A percentile compares a stretch with the other conserved stretches of the same genome.
Evolutionary conservation across 495 filamentous ascomycete species (phyloP).

Genomic region (Copromyces sp.): DNA sequence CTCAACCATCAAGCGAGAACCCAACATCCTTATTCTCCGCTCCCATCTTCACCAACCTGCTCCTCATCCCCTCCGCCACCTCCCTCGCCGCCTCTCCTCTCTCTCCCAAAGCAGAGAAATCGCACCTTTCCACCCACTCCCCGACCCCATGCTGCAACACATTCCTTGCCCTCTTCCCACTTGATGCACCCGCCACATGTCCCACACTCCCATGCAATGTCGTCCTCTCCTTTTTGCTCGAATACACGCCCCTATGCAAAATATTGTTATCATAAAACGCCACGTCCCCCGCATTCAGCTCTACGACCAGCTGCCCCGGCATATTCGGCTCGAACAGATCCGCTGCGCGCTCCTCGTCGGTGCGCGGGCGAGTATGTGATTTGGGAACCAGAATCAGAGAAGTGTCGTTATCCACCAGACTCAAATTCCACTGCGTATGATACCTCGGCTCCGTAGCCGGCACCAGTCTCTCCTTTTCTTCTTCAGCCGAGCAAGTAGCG

Average conservation of each 20-base stretch:
- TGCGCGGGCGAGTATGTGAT: constrained; percentile 55
- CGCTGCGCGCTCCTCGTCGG: constrained; percentile 51
- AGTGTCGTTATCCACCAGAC: constrained; percentile 52
- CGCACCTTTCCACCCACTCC: constrained; percentile 53
- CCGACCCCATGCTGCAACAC: constrained; percentile 81
- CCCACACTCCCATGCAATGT: constrained; percentile 80
- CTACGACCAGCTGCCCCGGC: constrained; percentile 52
- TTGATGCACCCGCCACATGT: constrained; percentile 33
- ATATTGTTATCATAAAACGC: constrained; percentile 89
- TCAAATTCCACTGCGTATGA: constrained; percentile 73
- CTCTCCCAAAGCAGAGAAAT: constrained; percentile 39
- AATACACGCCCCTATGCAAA: constrained; percentile 69
- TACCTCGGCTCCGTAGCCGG: constrained; percentile 26
- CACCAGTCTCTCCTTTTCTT: constrained; percentile 39
- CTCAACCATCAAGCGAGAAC: constrained; percentile 34
- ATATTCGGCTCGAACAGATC: constrained; percentile 46
- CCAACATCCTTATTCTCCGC: constrained; percentile 48
- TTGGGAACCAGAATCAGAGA: constrained; percentile 63
- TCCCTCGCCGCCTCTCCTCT: constrained; percentile 34
- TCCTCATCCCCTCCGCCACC: constrained; percentile 44
- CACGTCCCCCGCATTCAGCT: constrained; percentile 58
- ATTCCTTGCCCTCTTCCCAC: constrained; percentile 54
- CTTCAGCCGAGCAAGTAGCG: constrained; percentile 40
- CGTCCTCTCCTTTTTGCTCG: constrained; percentile 47
- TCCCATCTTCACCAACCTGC: constrained; percentile 48